Conservation (phyloP, 345 rosid genomes). For the Gossypium arboreum region DNA sequence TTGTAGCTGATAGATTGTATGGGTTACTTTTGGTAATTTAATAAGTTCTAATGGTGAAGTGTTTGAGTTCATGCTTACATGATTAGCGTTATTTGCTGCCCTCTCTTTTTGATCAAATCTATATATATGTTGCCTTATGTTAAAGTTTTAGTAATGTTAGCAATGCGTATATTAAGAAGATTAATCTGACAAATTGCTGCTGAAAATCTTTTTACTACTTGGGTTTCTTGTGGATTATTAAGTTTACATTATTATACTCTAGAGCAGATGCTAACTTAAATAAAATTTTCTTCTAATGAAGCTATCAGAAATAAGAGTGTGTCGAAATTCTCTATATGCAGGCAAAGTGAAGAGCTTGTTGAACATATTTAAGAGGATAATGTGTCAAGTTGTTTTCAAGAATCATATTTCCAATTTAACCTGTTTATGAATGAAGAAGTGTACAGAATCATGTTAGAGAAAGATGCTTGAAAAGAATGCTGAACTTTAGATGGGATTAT, state of each 20-base stretch:
- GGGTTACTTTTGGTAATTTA: neutral
- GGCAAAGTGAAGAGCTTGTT: neutral
- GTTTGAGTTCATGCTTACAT: slow-evolving; percentile 1
- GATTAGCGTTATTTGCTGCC: neutral
- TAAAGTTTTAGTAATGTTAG: neutral
- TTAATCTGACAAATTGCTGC: neutral
- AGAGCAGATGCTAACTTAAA: neutral
- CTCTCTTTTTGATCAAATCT: neutral
- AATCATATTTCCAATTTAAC: neutral
- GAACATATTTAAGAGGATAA: neutral
- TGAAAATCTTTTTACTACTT: neutral
- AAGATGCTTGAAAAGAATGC: neutral
- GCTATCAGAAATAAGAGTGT: too few species aligned
- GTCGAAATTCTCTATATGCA: neutral
- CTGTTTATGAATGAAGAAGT: neutral
- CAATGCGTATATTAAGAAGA: neutral
- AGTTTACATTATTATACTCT: neutral
- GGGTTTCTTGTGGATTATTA: neutral
- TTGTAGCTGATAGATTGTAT: slow-evolving; percentile 31
- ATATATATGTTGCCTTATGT: neutral
- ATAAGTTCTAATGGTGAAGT: neutral
- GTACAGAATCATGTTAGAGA: neutral
- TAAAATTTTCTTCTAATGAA: too few species aligned
- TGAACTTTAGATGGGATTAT: neutral
- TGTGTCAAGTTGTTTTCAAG: neutral